Evolutionary conservation across 306 rosid species (phyloP).

Genomic region (Glycine latifolia): DNA sequence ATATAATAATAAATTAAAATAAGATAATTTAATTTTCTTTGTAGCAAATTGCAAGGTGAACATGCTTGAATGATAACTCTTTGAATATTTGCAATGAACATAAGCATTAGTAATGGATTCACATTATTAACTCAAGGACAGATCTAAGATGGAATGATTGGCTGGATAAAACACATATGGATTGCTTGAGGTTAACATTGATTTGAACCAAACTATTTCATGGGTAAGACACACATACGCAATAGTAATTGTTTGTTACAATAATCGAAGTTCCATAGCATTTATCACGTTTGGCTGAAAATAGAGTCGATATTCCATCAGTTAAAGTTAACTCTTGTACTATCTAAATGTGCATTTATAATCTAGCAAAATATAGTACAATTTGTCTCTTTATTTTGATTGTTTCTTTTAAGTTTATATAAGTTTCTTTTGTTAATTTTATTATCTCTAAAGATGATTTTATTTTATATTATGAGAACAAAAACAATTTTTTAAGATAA

Average conservation of each 20-base stretch:
- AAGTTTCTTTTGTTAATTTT: not conserved
- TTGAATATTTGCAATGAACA: no score
- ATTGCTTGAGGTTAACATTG: no score
- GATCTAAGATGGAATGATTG: no score
- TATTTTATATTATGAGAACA: not conserved
- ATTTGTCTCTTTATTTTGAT: not conserved
- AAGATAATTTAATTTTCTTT: no score
- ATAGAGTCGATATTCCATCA: not conserved
- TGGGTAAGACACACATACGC: no score
- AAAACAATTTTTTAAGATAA: slow-evolving; percentile 7
- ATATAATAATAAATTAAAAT: no score
- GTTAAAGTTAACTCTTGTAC: slow-evolving; percentile 15
- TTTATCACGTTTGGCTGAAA: slow-evolving; percentile 19
- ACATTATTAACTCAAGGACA: no score
- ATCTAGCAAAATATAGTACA: slow-evolving; percentile 12
- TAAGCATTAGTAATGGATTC: no score
- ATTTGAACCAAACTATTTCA: no score
- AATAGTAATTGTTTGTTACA: not conserved
- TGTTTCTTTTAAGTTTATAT: slow-evolving; percentile 1
- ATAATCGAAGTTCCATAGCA: not conserved
- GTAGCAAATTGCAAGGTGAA: no score
- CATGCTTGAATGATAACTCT: no score
- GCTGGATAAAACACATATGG: no score
- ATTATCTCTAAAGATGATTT: not conserved
- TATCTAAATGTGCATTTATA: slow-evolving; percentile 7